Evolutionary conservation across 2,329 filamentous ascomycete species (phyloP).

Genomic region (Colletotrichum somersetense): DNA sequence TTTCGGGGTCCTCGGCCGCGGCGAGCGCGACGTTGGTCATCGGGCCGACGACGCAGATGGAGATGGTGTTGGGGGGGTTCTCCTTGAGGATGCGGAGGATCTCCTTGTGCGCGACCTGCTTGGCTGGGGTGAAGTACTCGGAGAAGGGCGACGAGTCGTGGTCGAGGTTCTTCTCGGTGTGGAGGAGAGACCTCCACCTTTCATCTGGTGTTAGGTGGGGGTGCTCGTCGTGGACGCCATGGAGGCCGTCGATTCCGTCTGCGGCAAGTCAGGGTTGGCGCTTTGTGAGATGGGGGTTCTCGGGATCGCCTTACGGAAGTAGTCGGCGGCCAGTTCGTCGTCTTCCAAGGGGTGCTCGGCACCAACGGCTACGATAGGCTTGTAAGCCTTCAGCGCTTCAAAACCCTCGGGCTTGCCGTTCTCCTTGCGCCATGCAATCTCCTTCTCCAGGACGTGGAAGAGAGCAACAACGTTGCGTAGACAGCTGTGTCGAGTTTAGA

Average conservation of each 20-base stretch:
- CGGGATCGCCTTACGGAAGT: constrained; percentile 78
- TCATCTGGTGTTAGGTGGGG: constrained; percentile 81
- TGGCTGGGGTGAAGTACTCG: constrained; percentile 80
- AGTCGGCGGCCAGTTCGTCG: constrained; percentile 82
- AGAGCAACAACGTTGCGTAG: constrained; percentile 89
- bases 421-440: constrained; percentile 83
- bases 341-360: constrained; percentile 88
- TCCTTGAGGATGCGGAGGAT: constrained; percentile 89
- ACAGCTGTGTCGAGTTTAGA: constrained; percentile 66
- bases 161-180: constrained; percentile 51
- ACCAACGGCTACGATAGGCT: constrained; percentile 88
- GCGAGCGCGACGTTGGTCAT: constrained; percentile 94
- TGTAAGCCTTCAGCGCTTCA: constrained; percentile 76
- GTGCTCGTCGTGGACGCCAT: constrained; percentile 80
- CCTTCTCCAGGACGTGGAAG: constrained; percentile 92
- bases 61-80: constrained; percentile 85
- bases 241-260: constrained; percentile 84
- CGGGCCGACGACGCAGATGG: constrained; percentile 90
- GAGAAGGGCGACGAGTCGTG: constrained; percentile 57
- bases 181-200: constrained; percentile 78
- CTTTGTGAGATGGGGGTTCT: not conserved
- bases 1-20: constrained; percentile 87
- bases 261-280: constrained; percentile 26
- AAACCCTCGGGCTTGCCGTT: constrained; percentile 78
- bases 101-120: constrained; percentile 80